Conservation (phyloP, 352 stramenopile species). For the Globisporangium megalacanthum region DNA sequence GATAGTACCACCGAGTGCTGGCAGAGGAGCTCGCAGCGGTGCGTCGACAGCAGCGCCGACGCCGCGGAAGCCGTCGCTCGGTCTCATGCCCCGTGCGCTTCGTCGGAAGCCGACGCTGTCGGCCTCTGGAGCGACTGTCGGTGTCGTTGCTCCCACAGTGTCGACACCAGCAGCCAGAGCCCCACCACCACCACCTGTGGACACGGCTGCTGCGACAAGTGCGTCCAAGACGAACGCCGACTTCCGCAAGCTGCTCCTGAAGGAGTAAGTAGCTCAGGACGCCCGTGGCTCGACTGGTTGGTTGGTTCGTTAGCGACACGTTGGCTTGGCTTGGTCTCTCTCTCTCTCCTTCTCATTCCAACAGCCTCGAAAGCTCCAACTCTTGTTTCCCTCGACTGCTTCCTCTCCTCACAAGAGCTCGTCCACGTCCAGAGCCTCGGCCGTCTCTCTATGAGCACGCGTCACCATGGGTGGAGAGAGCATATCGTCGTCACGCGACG, state of each 20-base stretch:
- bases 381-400: no score
- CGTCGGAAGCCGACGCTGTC: slow-evolving; percentile 23
- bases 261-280: slow-evolving; percentile 15
- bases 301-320: no score
- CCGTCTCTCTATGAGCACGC: no score
- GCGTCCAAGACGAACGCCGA: slow-evolving; percentile 66
- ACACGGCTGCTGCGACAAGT: slow-evolving; percentile 1
- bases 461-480: not conserved
- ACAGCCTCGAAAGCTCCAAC: no score
- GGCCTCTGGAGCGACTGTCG: not conserved
- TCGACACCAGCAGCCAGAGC: not conserved
- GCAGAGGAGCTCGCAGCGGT: not conserved
- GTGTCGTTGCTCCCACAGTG: not conserved
- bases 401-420: no score
- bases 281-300: no score
- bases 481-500: not conserved
- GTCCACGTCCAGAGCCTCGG: no score
- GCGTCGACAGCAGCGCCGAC: slow-evolving; percentile 2
- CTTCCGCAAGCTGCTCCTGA: slow-evolving; percentile 61
- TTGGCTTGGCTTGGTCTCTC: no score
- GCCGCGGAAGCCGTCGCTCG: slow-evolving; percentile 19
- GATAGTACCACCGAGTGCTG: not conserved
- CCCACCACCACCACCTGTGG: not conserved
- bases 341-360: no score
- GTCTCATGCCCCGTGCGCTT: slow-evolving; percentile 51